A percentile compares a stretch with the other conserved stretches of the same genome.
Conservation (phyloP, 805 yeast species). For the Danielia oregonensis region DNA sequence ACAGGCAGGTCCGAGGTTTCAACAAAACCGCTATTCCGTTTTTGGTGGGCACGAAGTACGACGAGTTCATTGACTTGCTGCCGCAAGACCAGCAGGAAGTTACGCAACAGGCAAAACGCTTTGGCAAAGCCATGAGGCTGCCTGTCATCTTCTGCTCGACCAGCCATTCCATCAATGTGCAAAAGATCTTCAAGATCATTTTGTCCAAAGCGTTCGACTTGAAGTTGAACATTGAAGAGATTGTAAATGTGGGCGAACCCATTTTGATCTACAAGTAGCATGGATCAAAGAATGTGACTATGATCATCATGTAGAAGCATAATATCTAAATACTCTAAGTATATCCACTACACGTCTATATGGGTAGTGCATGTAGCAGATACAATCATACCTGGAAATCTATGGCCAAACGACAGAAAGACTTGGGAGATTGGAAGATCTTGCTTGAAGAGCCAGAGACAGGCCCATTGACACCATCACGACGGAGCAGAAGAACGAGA, state of each 20-base stretch:
- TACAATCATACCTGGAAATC: no score
- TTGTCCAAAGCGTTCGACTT: conserved; percentile 88
- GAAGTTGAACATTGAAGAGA: conserved; percentile 78
- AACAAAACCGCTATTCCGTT: conserved; percentile 89
- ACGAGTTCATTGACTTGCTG: conserved; percentile 74
- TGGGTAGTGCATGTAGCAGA: no score
- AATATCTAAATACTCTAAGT: no score
- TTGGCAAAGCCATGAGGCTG: conserved; percentile 87
- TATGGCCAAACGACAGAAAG: conserved; percentile 14
- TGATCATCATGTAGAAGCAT: no score
- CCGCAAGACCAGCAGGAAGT: conserved; percentile 79
- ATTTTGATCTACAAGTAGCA: conserved; percentile 63
- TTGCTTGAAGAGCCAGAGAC: conserved; percentile 2
- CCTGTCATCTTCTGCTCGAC: conserved; percentile 86
- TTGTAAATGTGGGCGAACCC: conserved; percentile 87
- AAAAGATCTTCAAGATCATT: conserved; percentile 87
- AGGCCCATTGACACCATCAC: conserved; percentile 10
- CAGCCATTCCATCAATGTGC: conserved; percentile 86
- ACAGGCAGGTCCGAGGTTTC: conserved; percentile 83
- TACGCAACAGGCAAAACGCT: conserved; percentile 76
- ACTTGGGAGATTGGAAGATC: conserved; percentile 14
- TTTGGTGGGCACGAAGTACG: conserved; percentile 91
- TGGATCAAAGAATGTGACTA: background rate
- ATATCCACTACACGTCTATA: no score
- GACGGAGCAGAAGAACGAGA: conserved; percentile 19